Evolutionary conservation across 805 yeast genomes (phyloP), one percentile per base, ranked within the genome.

Genomic region (Myxozyma nipponensis): DNA sequence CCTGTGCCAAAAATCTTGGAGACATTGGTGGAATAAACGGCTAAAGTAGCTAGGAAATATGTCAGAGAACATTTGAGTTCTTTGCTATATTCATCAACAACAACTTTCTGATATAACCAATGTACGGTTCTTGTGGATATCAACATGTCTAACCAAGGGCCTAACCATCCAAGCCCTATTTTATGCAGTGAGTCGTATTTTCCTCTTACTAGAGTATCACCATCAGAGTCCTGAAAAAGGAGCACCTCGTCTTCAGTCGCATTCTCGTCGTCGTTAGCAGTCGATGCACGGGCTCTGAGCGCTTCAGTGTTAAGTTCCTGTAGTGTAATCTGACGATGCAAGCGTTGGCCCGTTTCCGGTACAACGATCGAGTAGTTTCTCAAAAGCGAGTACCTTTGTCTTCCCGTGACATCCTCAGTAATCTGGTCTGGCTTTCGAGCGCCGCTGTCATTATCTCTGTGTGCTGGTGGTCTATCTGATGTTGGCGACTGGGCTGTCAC

Each of bases 31-130:
- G 66, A 58, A 64, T 83, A 85, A 17, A 86, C 93, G 0, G 82
- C 86, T 49, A 84, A 62, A 0, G 95, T 83, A 1, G 89, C 91
- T 1, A 86, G 51, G 7, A 83, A 69, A 62, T 87, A 87, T 0
- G 93, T 84, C n/a, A 86, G 50, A 0, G 90, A 73, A 59, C 91
- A 84, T 59, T 86, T 85, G 40, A 83, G 43, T 28, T 53, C 19
- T 17, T 35, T 35, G 21, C 38, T 35, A 17, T 35, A 35, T 18
- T 35, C 34, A 13, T 32, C 38, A 22, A 26, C 39, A 15, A 37
- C 45, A 17, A 42, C 24, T n/a, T 42, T 24, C 15, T 35, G 15
- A 17, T 35, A 35, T 35, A 35, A n/a, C 38, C 38, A 35, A 7
- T 18, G 13, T 10, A 2, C 15, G 44, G 18, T 39, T 10, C 22